phyloP scores from a whole-genome alignment of 208 protist genomes.

The Acanthamoeba healyi region DNA sequence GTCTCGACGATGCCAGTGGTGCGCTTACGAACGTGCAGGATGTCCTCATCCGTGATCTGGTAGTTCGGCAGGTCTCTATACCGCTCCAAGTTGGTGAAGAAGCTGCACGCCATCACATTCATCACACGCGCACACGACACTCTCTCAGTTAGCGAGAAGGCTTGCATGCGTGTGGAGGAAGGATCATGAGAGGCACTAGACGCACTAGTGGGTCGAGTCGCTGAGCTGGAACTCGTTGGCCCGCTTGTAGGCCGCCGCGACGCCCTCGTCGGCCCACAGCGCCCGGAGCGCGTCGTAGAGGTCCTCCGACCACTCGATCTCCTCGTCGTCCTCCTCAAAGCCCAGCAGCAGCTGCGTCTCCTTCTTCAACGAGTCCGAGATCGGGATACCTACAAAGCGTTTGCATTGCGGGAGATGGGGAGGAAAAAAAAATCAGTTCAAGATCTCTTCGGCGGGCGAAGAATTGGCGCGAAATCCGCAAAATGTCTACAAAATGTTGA shows the following conservation, averaged over 20 bases:
- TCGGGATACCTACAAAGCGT: not conserved
- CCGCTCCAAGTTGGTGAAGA: conserved; percentile 87
- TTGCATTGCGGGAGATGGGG: too few species aligned
- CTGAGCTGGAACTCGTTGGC: conserved; percentile 87
- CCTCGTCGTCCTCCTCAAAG: conserved; percentile 13
- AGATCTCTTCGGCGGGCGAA: too few species aligned
- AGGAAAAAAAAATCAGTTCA: too few species aligned
- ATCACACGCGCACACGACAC: not conserved
- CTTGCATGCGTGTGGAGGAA: too few species aligned
- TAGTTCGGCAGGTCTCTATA: conserved; percentile 82
- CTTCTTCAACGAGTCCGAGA: conserved; percentile 4
- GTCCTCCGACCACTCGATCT: conserved; percentile 54
- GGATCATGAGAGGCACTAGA: not conserved
- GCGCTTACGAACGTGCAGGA: conserved; percentile 88
- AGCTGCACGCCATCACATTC: conserved; percentile 80
- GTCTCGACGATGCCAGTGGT: conserved; percentile 91
- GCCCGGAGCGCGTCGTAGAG: conserved; percentile 71
- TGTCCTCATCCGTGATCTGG: conserved; percentile 90
- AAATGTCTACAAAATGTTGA: too few species aligned
- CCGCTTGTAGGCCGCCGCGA: conserved; percentile 82
- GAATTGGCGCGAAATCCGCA: too few species aligned
- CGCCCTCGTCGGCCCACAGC: conserved; percentile 85
- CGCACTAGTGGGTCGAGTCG: conserved; percentile 90
- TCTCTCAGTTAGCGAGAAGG: too few species aligned
- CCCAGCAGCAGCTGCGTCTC: not conserved